A percentile compares a stretch with the other conserved stretches of the same genome.
Evolutionary conservation across 2,329 filamentous ascomycete species (phyloP).

Genomic region (Coniochaeta ligniaria): DNA sequence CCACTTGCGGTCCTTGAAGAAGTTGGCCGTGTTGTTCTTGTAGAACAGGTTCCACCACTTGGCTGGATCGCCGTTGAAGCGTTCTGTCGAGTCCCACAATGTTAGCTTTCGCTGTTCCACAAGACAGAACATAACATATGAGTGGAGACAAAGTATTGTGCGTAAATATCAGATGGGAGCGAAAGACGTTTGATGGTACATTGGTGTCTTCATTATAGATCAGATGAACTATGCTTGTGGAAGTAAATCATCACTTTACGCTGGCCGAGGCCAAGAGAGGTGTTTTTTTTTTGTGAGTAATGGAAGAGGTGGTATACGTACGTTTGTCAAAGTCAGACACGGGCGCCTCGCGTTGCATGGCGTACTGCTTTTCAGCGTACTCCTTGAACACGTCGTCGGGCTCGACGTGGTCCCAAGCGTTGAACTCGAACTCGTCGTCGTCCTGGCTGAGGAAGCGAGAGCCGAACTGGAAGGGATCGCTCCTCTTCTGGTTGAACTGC

Average conservation of each 20-base stretch:
- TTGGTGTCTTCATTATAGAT: constrained; percentile 54
- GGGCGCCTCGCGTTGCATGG: constrained; percentile 75
- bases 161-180: constrained; percentile 59
- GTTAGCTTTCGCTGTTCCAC: neutral
- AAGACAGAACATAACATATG: constrained; percentile 5
- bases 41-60: constrained; percentile 99
- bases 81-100: constrained; percentile 35
- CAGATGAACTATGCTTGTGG: constrained; percentile 72
- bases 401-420: constrained; percentile 97
- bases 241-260: constrained; percentile 32
- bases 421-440: constrained; percentile 93
- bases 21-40: constrained; percentile 93
- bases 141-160: constrained; percentile 8
- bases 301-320: constrained; percentile 30
- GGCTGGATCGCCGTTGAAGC: constrained; percentile 84
- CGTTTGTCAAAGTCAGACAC: constrained; percentile 91
- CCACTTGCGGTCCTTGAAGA: constrained; percentile 99
- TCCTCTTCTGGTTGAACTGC: constrained; percentile 71
- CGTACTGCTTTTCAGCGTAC: constrained; percentile 79
- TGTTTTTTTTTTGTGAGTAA: neutral
- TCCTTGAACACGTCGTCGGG: constrained; percentile 82
- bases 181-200: constrained; percentile 53
- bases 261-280: constrained; percentile 9
- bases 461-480: constrained; percentile 92
- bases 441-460: constrained; percentile 75